Percentiles rank a stretch among this genome's conserved stretches.
phyloP scores from a whole-genome alignment of 2,329 filamentous ascomycete genomes.

The Microthyrium microscopicum region DNA sequence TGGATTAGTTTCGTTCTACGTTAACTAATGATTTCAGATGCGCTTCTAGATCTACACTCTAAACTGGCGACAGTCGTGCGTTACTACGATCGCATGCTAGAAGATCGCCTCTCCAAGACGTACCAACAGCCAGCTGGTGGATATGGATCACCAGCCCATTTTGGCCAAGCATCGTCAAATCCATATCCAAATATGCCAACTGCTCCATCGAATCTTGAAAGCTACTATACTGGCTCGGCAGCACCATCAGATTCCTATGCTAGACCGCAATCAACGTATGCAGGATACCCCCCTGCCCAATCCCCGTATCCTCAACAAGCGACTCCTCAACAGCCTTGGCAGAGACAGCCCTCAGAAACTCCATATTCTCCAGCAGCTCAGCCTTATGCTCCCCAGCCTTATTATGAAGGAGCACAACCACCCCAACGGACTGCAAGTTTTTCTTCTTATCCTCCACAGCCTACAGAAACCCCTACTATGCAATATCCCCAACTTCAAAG shows the following conservation, averaged over 20 bases:
- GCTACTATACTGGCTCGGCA: neutral
- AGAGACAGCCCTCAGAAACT: neutral
- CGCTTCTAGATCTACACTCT: conserved; percentile 79
- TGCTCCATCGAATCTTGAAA: conserved; percentile 17
- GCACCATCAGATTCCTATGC: neutral
- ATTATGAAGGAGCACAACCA: neutral
- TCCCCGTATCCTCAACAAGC: no score
- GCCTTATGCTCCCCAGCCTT: neutral
- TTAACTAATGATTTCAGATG: conserved; percentile 43
- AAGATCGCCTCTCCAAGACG: conserved; percentile 82
- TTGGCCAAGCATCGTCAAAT: conserved; percentile 2
- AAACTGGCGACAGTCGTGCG: conserved; percentile 92
- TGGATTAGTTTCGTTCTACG: conserved; percentile 1
- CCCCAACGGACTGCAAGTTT: neutral
- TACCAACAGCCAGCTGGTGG: conserved; percentile 57
- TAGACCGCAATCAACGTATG: no score
- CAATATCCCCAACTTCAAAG: neutral
- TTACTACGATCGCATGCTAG: conserved; percentile 96
- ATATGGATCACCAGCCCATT: conserved; percentile 18
- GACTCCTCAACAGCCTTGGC: no score
- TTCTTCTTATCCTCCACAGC: neutral
- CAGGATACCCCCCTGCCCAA: no score
- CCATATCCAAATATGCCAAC: conserved; percentile 35
- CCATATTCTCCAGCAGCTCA: neutral
- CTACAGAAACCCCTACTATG: neutral